Conservation (phyloP, 179 eudicot species). For the Spergularia azorica region DNA sequence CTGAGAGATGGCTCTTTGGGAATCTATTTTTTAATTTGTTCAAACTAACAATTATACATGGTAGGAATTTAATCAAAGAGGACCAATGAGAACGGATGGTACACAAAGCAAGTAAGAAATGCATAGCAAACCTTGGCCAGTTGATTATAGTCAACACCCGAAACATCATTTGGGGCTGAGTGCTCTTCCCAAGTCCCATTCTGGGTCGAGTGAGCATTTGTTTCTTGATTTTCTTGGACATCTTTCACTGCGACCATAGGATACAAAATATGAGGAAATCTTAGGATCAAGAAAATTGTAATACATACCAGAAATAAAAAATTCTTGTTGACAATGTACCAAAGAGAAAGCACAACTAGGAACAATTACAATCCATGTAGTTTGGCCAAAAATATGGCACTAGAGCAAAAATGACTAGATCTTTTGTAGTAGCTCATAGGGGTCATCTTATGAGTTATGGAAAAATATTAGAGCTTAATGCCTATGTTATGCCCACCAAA, state of each 20-base stretch:
- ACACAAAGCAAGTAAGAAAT: constrained; percentile 6
- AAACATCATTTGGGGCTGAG: constrained; percentile 18
- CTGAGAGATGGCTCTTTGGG: no score
- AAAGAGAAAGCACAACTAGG: neutral
- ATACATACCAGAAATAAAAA: neutral
- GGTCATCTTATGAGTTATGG: no score
- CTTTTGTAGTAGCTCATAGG: no score
- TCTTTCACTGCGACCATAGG: constrained; percentile 51
- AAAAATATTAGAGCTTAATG: no score
- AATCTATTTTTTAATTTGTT: no score
- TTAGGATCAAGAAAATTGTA: neutral
- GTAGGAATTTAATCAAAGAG: neutral
- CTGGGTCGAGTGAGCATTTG: constrained; percentile 25
- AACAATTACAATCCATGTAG: neutral
- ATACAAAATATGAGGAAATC: neutral
- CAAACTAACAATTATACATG: neutral
- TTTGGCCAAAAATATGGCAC: no score
- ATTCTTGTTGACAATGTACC: neutral
- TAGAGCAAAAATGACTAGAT: no score
- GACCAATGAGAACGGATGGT: neutral
- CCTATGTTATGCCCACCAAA: no score
- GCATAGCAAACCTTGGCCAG: constrained; percentile 41
- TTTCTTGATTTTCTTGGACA: constrained; percentile 30
- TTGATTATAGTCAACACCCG: constrained; percentile 36
- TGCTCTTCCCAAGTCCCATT: constrained; percentile 25